Percentiles rank a stretch among this genome's conserved stretches.
Evolutionary conservation across 306 rosid genomes (phyloP).

Genomic region (Acacia melanoxylon): DNA sequence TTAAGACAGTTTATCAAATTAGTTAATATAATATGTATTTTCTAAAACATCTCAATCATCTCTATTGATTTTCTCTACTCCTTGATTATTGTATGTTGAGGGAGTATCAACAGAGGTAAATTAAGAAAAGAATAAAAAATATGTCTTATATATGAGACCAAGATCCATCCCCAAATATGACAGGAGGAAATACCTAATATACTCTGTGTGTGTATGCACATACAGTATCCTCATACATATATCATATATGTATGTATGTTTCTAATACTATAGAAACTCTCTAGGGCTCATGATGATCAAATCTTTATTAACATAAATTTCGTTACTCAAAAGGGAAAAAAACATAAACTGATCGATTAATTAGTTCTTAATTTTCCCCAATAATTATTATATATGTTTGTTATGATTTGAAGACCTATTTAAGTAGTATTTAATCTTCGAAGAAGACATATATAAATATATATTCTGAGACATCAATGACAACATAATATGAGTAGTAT

Average conservation of each 20-base stretch:
- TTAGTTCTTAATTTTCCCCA: background rate
- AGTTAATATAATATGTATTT: too few species aligned
- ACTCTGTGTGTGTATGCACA: background rate
- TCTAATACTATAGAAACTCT: background rate
- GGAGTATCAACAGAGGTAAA: too few species aligned
- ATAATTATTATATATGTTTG: background rate
- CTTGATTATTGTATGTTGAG: too few species aligned
- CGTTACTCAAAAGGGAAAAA: background rate
- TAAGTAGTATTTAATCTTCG: background rate
- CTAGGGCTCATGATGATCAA: background rate
- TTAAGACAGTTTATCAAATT: too few species aligned
- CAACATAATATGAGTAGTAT: background rate
- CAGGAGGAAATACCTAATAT: too few species aligned
- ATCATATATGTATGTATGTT: too few species aligned
- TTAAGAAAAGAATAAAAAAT: too few species aligned
- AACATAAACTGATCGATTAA: background rate
- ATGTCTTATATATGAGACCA: fast-evolving
- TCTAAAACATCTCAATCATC: too few species aligned
- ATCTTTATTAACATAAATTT: background rate
- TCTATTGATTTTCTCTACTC: too few species aligned
- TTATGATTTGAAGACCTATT: background rate
- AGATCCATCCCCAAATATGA: too few species aligned
- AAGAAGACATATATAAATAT: background rate
- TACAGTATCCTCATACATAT: too few species aligned
- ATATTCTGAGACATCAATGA: background rate